Evolutionary conservation across 805 yeast genomes (phyloP).

Genomic region (Blastobotrys peoriensis): DNA sequence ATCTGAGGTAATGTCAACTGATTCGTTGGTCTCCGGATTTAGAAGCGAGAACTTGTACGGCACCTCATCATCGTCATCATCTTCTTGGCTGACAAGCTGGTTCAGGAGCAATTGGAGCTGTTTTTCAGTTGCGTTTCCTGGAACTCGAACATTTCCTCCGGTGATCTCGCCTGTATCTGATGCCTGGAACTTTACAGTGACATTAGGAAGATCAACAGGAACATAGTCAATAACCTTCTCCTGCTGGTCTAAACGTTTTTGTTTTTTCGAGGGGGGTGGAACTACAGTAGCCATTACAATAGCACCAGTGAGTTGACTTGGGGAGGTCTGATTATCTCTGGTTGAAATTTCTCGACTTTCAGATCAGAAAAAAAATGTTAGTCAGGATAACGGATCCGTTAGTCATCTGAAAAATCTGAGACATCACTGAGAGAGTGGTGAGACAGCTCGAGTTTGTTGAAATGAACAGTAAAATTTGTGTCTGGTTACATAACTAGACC

Average conservation of each 20-base stretch:
- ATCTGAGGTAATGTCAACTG: constrained; percentile 68
- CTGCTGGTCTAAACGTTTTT: constrained; percentile 74
- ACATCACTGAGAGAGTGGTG: too few relatives aligned
- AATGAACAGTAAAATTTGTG: too few relatives aligned
- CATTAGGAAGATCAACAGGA: constrained; percentile 80
- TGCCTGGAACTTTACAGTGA: constrained; percentile 82
- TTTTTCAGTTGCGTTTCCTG: constrained; percentile 77
- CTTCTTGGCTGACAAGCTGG: constrained; percentile 50
- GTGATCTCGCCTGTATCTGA: constrained; percentile 83
- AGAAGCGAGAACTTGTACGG: constrained; percentile 82
- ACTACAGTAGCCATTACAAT: constrained; percentile 75
- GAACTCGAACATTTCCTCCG: constrained; percentile 84
- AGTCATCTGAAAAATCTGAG: too few relatives aligned
- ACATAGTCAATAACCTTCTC: constrained; percentile 67
- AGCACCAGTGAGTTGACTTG: neutral
- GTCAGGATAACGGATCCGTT: too few relatives aligned
- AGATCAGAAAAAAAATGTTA: constrained; percentile 3
- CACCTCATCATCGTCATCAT: constrained; percentile 71
- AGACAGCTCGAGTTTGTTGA: too few relatives aligned
- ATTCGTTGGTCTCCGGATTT: constrained; percentile 37
- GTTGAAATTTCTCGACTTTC: neutral
- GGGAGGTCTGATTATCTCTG: neutral
- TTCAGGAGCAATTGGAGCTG: constrained; percentile 87
- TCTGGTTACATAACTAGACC: too few relatives aligned
- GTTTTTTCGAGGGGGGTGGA: constrained; percentile 92